Evolutionary conservation across 495 filamentous ascomycete genomes (phyloP), one percentile per base, ranked within the genome.

Genomic region (Neurospora africana): DNA sequence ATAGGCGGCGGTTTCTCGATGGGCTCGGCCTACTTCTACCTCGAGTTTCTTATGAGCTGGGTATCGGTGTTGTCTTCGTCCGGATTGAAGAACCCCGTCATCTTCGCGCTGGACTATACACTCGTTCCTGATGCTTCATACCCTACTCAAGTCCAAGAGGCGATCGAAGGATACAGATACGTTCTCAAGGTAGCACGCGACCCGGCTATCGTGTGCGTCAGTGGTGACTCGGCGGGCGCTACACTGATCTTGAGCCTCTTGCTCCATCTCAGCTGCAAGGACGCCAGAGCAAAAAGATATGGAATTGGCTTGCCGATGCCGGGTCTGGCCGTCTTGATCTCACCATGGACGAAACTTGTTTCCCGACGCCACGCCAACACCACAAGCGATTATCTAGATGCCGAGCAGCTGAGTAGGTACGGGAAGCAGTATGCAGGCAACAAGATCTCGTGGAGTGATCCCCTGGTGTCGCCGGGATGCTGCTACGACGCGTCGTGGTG

Each of bases 81-180:
- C 40, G 90, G 90, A 17, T 93, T 90, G 76, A 68, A 76, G 17
- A 93, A 93, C 76, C 92, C 92, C 4, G 90, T 91, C 19, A 85
- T 94, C n/a, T 91, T 94, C 76, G 87, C 90, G 2, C 80, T 94
- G 7, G 91, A 94, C 69, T 94, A 94, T 76, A 91, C 89, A 9
- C 84, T 94, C 2, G 91, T 93, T n/a, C 92, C 92, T 13, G 89
- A 92, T 72, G 84, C 85, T 41, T 82, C 82, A 11, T 93, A 90
- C 75, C 92, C 92, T 7, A 86, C 82, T 10, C 92, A 93, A 77
- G 75, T 93, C 10, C 83, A 89, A 23, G 86, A 94, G 81, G 85
- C 86, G 2, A 78, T 90, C 37, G 79, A 83, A 37, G 91, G 89
- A 13, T 94, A 92, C 79, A 84, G 87, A 69, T 86, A 92, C 76